A percentile compares a stretch with the other conserved stretches of the same genome.
Conservation (phyloP, 176 grass and related monocot species). For the Oryza nivara region DNA sequence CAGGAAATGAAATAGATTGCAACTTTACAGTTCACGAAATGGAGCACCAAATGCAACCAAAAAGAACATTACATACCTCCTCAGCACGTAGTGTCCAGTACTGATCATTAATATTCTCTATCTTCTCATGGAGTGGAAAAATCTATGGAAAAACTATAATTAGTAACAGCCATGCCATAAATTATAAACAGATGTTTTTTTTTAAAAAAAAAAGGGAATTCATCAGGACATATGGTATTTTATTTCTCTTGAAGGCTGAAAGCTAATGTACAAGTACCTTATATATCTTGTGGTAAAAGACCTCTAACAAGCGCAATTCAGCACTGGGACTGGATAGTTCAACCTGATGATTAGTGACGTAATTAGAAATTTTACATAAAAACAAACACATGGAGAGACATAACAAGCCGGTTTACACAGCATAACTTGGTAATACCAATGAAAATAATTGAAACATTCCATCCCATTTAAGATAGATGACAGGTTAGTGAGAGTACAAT, state of each 20-base stretch:
- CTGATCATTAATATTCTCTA: conserved; percentile 99
- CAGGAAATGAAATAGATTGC: conserved; percentile 1
- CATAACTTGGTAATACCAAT: conserved; percentile 16
- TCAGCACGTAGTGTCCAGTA: conserved; percentile 98
- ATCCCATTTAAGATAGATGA: background rate
- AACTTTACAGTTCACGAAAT: conserved; percentile 5
- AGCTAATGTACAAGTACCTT: conserved; percentile 61
- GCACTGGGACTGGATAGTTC: conserved; percentile 84
- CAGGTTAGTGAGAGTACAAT: conserved; percentile 1
- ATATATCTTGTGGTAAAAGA: conserved; percentile 97
- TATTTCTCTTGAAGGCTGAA: conserved; percentile 15
- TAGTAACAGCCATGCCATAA: conserved; percentile 28
- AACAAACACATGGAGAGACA: conserved; percentile 10
- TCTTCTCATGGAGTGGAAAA: conserved; percentile 84
- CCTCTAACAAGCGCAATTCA: conserved; percentile 84
- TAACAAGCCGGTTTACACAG: conserved; percentile 4
- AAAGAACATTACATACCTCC: conserved; percentile 67
- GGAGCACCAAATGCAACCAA: background rate
- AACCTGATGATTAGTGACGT: conserved; percentile 60
- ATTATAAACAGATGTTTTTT: conserved; percentile 19
- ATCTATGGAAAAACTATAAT: conserved; percentile 60
- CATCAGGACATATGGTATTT: background rate
- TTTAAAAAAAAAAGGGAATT: conserved; percentile 10
- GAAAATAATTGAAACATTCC: conserved; percentile 8
- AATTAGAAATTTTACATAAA: conserved; percentile 22